Conservation (phyloP, 1,284 basidiomycete species). For the Phellopilus nigrolimitatus region DNA sequence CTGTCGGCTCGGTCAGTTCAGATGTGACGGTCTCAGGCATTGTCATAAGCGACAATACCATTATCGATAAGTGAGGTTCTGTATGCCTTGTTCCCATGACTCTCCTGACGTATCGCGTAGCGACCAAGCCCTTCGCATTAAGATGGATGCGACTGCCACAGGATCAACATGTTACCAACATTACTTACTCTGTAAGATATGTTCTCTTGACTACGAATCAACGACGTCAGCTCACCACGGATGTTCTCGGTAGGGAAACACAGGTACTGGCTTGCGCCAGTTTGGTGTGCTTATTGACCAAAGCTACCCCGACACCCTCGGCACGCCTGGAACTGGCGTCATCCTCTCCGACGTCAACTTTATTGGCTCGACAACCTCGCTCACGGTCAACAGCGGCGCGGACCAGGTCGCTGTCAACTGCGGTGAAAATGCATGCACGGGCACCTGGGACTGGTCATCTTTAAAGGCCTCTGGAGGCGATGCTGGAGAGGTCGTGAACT, state of each 20-base stretch:
- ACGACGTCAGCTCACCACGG: slow-evolving; percentile 4
- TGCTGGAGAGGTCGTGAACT: slow-evolving; percentile 36
- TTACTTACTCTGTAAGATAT: slow-evolving; percentile 36
- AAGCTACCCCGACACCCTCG: slow-evolving; percentile 43
- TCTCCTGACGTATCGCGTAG: slow-evolving; percentile 25
- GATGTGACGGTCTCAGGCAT: slow-evolving; percentile 43
- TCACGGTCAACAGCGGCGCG: slow-evolving; percentile 35
- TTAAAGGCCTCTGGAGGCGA: slow-evolving; percentile 43
- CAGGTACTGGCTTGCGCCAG: slow-evolving; percentile 33
- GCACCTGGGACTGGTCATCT: slow-evolving; percentile 49
- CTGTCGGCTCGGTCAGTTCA: slow-evolving; percentile 51
- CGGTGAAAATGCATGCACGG: slow-evolving; percentile 39
- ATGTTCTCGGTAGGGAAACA: slow-evolving; percentile 35
- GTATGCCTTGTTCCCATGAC: slow-evolving; percentile 1
- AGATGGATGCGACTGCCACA: slow-evolving; percentile 36
- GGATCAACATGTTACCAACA: slow-evolving; percentile 36
- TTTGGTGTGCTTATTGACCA: slow-evolving; percentile 45
- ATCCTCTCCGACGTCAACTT: slow-evolving; percentile 16
- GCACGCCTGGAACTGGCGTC: slow-evolving; percentile 47
- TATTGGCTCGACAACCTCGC: slow-evolving; percentile 31
- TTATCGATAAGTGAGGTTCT: slow-evolving; percentile 37
- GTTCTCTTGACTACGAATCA: background rate
- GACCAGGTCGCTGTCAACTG: slow-evolving; percentile 41
- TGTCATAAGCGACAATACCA: slow-evolving; percentile 42
- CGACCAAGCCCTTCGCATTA: slow-evolving; percentile 43